phyloP scores from a whole-genome alignment of 1,284 basidiomycete species.

The Microbotryum violaceum region DNA sequence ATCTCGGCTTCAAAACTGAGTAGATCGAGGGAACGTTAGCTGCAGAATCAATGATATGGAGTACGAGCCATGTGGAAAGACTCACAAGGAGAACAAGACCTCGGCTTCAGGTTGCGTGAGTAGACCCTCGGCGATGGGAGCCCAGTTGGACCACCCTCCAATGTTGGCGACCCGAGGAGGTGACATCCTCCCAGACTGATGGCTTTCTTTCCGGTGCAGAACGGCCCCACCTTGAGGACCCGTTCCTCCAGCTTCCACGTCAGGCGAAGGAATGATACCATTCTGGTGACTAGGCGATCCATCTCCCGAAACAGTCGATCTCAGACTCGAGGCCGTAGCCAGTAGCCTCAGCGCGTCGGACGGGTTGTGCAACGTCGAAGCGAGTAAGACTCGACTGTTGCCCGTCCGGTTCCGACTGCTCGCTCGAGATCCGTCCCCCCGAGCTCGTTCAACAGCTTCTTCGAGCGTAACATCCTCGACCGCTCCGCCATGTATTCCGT shows the following conservation, averaged over 20 bases:
- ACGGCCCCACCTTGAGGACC: too few species aligned
- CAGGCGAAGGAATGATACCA: not conserved
- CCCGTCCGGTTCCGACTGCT: slow-evolving; percentile 5
- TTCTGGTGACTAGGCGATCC: not conserved
- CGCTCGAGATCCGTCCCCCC: not conserved
- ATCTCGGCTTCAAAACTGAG: slow-evolving; percentile 25
- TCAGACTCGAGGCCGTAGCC: slow-evolving; percentile 21
- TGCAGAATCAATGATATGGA: not conserved
- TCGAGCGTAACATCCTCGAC: not conserved
- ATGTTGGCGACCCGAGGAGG: too few species aligned
- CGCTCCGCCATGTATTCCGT: not conserved
- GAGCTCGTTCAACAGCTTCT: too few species aligned
- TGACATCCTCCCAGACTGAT: not conserved
- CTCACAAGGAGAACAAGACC: slow-evolving; percentile 22
- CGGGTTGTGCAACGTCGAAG: slow-evolving; percentile 28
- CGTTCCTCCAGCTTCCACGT: too few species aligned
- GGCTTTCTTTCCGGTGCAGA: not conserved
- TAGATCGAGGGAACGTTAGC: not conserved
- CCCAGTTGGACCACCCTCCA: slow-evolving; percentile 19
- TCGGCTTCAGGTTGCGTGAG: slow-evolving; percentile 21
- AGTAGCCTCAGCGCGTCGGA: slow-evolving; percentile 27
- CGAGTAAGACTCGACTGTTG: slow-evolving; percentile 20
- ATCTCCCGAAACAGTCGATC: slow-evolving; percentile 3
- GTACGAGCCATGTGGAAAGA: not conserved
- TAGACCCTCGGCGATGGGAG: slow-evolving; percentile 21